Evolutionary conservation across 805 yeast species (phyloP).

Genomic region (Kuraishia borneana): DNA sequence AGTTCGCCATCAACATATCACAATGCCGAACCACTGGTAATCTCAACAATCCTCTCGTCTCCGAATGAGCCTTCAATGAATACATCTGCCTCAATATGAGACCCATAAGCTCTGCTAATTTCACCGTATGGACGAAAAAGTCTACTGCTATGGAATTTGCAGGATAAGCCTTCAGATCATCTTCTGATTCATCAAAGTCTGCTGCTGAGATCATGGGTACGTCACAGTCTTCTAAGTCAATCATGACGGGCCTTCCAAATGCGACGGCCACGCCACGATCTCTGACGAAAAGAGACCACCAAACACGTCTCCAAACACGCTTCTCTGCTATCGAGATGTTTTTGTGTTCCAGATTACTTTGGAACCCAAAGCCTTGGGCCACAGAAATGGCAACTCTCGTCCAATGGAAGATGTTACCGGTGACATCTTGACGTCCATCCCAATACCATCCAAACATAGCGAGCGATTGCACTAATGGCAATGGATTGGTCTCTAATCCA

Average conservation of each 20-base stretch:
- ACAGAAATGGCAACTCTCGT: slow-evolving; percentile 55
- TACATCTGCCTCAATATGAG: slow-evolving; percentile 51
- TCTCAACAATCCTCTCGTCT: slow-evolving; percentile 20
- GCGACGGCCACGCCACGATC: slow-evolving; percentile 64
- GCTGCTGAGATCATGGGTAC: slow-evolving; percentile 59
- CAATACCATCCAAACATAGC: slow-evolving; percentile 56
- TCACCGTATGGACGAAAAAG: slow-evolving; percentile 50
- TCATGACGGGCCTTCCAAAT: slow-evolving; percentile 60
- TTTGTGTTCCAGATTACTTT: slow-evolving; percentile 25
- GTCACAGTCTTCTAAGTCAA: slow-evolving; percentile 65
- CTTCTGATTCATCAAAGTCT: slow-evolving; percentile 51
- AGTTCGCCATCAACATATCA: slow-evolving; percentile 61
- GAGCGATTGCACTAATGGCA: slow-evolving; percentile 49
- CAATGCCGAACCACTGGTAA: slow-evolving; percentile 32
- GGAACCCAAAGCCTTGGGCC: slow-evolving; percentile 72
- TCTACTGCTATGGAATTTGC: slow-evolving; percentile 35
- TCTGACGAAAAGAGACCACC: slow-evolving; percentile 71
- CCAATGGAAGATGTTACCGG: slow-evolving; percentile 61
- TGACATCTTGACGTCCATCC: slow-evolving; percentile 63
- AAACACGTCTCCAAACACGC: slow-evolving; percentile 18
- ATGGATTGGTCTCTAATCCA: slow-evolving; percentile 54
- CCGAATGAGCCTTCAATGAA: slow-evolving; percentile 47
- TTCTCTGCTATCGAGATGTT: slow-evolving; percentile 7
- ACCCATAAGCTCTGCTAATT: slow-evolving; percentile 60
- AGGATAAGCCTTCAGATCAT: slow-evolving; percentile 29